These are phyloP conservation scores for Emmonsiellopsis sp. DNA, from an alignment of 2,329 filamentous ascomycete genomes.

Conservation along the genomic window DNA sequence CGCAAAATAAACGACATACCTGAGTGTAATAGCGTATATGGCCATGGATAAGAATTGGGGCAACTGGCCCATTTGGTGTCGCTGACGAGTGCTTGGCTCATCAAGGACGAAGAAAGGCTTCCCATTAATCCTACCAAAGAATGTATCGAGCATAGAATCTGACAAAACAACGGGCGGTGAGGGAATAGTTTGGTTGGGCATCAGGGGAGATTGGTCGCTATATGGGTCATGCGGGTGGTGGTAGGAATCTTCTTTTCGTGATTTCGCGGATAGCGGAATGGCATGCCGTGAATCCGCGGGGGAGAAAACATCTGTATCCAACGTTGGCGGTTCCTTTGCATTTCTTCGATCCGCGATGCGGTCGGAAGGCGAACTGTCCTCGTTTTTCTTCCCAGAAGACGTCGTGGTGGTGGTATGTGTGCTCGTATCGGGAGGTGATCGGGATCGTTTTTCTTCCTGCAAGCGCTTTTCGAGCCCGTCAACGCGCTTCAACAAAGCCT, in stretches of 20 bases:
- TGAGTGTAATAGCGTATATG: constrained; percentile 49
- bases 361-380: neutral
- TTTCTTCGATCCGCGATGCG: neutral
- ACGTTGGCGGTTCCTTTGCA: neutral
- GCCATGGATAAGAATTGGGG: constrained; percentile 42
- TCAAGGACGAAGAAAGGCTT: constrained; percentile 77
- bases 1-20: constrained; percentile 42
- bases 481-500: constrained; percentile 73
- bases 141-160: constrained; percentile 63
- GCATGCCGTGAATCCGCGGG: constrained; percentile 9
- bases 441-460: constrained; percentile 52
- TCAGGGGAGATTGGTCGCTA: constrained; percentile 14
- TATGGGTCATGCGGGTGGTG: neutral
- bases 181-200: constrained; percentile 35
- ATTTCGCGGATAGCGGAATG: neutral
- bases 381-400: constrained; percentile 19
- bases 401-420: neutral
- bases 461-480: constrained; percentile 75
- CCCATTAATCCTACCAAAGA: constrained; percentile 69
- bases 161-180: constrained; percentile 34
- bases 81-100: constrained; percentile 63
- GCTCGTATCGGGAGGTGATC: constrained; percentile 23
- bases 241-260: neutral
- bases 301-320: constrained; percentile 11
- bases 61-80: constrained; percentile 59